These are phyloP conservation scores for Neurospora discreta DNA, from an alignment of 495 filamentous ascomycete genomes.

Conservation along the genomic window DNA sequence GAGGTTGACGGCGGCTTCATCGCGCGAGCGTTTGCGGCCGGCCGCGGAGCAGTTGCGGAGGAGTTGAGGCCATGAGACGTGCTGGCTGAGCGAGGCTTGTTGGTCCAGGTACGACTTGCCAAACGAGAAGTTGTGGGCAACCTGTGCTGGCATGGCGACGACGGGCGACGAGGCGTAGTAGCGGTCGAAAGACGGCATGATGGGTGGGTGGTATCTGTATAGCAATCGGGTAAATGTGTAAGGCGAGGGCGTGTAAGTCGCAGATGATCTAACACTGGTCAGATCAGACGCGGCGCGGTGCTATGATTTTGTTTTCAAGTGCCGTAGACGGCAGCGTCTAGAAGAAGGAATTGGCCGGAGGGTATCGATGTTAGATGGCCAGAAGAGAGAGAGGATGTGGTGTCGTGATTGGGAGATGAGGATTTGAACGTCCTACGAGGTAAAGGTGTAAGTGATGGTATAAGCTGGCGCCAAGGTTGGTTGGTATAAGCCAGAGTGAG, in stretches of 20 bases:
- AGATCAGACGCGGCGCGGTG: constrained; percentile 13
- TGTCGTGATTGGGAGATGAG: constrained; percentile 1
- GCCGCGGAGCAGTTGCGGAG: constrained; percentile 23
- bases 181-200: constrained; percentile 38
- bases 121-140: constrained; percentile 34
- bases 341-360: constrained; percentile 10
- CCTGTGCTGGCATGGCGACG: constrained; percentile 38
- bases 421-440: not conserved
- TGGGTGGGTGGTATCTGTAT: constrained; percentile 19
- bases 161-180: constrained; percentile 38
- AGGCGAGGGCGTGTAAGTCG: constrained; percentile 15
- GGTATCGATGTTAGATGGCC: constrained; percentile 20
- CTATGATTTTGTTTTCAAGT: constrained; percentile 1
- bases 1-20: constrained; percentile 48
- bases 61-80: constrained; percentile 18
- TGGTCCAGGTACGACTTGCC: constrained; percentile 28
- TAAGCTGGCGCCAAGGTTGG: not conserved
- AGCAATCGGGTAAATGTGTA: constrained; percentile 18
- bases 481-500: not conserved
- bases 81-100: constrained; percentile 31
- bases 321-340: not conserved
- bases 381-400: constrained; percentile 6
- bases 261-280: constrained; percentile 13
- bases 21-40: constrained; percentile 54
- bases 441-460: constrained; percentile 5